Evolutionary conservation across 441 rosid genomes (phyloP), one percentile per base, ranked within the genome.

Genomic region (Iberis amara): DNA sequence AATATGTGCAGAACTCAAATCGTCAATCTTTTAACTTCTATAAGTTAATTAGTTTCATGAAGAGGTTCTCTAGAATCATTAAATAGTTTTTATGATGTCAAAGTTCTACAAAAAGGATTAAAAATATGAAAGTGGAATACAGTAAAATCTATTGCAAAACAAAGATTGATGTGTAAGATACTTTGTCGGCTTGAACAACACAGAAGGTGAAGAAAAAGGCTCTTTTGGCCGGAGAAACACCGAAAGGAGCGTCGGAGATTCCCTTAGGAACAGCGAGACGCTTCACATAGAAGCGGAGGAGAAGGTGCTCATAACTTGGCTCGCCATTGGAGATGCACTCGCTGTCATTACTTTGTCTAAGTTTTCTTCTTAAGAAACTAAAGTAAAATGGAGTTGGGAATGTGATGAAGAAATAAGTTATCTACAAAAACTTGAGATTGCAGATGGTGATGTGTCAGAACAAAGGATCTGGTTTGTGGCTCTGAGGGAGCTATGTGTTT

Each of bases 271-370:
- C 72, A 39, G 67, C 72, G 5, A 82, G 68, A 42, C 67, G 68
- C 36, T 76, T 79, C 2, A 70, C 39, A 3, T 37, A 30, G 86
- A 69, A 4, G 63, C 3, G 39, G 92, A 77, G 14, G 95, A 72
- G 59, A 83, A 86, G 80, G 79, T 76, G 78, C 81, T 79, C 72
- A 68, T 83, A 24, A 85, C 82, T 56, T 81, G 96, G 73, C 82
- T 78, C 12, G 92, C 98, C 92, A 92, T 83, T 57, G 98, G 89
- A 74, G 94, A 80, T 57, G 95, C 71, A 53, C 87, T 65, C 23
- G 85, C 60, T 31, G 95, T 82, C 84, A 72, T 70, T 31, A 0
- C 8, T 47, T 57, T 36, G n/a, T 39, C 24, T 8, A 14, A 31
- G 9, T 31, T 5, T 47, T 31, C 46, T 41, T 41, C 59, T 54